Base-by-base conservation (phyloP, 805 yeast genomes). In the Starmerella sirachaensis region DNA sequence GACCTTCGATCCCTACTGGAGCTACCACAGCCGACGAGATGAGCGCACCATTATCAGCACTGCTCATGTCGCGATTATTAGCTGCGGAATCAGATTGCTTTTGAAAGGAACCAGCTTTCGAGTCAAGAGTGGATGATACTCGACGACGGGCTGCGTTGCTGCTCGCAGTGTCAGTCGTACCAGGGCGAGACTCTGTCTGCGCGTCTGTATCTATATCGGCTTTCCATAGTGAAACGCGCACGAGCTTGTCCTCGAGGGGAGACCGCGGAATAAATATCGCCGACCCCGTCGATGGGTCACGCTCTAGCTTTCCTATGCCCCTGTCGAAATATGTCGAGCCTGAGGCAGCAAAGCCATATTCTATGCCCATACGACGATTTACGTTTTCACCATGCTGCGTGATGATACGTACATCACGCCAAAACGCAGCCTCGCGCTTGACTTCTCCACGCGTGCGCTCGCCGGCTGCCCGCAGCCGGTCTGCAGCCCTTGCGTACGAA, bases 331-430 rank as follows among this genome's bases (percentile, higher is more conserved):
- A 83, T 16, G 65, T 70, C 1, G 94, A 81, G 0, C 97, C 98
- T 0, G 93, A 75, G 57, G 86, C 96, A 13, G 79, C 86, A 60
- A 72, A 88, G 0, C 97, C 97, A 53, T 80, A 91, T 50, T 81
- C 83, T 25, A 88, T 78, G 4, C 88, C 93, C 29, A 86, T 62
- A 8, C 56, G 66, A 48, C 79, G 81, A 51, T 78, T 76, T 10
- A 86, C 56, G 1, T 76, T 74, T 52, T 82, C 93, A 40, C 68
- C 69, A 16, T 23, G 11, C 4, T 26, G 20, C 12, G 54, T 51
- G 4, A 68, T 59, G 6, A 59, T 57, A 16, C 60, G 43, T 34
- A 69, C 55, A 39, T 68, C 69, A 35, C 65, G 62, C 91, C 93
- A 83, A 51, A 80, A 84, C 18, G 55, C 63, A 36, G 65, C 64